phyloP scores from a whole-genome alignment of 2,329 filamentous ascomycete genomes.

The Fusarium pseudograminearum region DNA sequence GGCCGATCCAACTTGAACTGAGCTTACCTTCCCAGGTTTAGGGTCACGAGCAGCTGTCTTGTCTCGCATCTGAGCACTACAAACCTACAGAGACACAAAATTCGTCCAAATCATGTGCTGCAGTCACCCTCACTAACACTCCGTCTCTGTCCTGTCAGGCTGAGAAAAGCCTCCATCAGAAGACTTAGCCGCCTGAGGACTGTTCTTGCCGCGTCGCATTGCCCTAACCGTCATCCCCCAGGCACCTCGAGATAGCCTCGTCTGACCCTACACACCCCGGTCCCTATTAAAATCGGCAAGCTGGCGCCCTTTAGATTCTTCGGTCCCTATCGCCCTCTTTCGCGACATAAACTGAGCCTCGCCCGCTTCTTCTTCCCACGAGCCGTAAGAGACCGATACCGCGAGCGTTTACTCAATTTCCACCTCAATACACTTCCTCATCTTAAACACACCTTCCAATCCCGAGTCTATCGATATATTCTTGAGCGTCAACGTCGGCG shows the following conservation, averaged over 20 bases:
- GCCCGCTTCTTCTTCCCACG: conserved; percentile 78
- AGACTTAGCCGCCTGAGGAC: conserved; percentile 49
- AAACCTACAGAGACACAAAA: conserved; percentile 26
- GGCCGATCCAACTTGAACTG: conserved; percentile 28
- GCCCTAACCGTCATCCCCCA: conserved; percentile 27
- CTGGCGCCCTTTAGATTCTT: conserved; percentile 61
- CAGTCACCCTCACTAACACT: conserved; percentile 35
- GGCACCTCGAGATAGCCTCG: conserved; percentile 23
- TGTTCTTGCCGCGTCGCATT: conserved; percentile 10
- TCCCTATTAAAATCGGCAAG: conserved; percentile 45
- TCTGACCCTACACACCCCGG: conserved; percentile 22
- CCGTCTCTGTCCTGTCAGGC: conserved; percentile 39
- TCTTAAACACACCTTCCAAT: conserved; percentile 78
- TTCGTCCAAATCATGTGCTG: conserved; percentile 44
- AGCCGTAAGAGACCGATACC: conserved; percentile 70
- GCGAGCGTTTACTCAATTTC: conserved; percentile 75
- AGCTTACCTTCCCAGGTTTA: conserved; percentile 17
- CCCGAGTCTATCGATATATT: conserved; percentile 80
- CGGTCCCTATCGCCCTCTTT: conserved; percentile 52
- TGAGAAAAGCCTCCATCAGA: conserved; percentile 46
- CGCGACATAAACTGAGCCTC: conserved; percentile 62
- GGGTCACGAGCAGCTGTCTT: conserved; percentile 39
- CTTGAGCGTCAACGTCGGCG: conserved; percentile 71
- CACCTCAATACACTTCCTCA: conserved; percentile 80
- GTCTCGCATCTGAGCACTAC: conserved; percentile 30